Base-by-base conservation (phyloP, 2,329 filamentous ascomycete genomes). In the Fonsecaea pedrosoi region DNA sequence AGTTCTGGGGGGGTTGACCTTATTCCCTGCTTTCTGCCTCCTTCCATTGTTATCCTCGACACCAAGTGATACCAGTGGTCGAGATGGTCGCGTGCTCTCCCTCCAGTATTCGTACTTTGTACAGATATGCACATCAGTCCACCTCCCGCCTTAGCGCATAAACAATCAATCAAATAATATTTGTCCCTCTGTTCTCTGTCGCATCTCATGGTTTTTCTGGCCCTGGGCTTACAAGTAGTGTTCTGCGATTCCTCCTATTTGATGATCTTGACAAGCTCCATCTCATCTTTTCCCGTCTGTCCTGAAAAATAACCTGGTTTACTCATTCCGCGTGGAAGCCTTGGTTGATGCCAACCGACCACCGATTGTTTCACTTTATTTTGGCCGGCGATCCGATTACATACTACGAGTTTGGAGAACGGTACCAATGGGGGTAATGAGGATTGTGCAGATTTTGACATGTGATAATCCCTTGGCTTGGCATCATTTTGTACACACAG, bases 391-490 rank as follows among this genome's bases (percentile, higher is more conserved):
- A 48, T 42, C 40, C 42, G n/a, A 48, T 48, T 25, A 48, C 42
- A 48, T 25, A 48, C 18, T 25, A 4, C 45, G 25, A 50, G 4
- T 50, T 25, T 12, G 45, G 45, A 50, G 18, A 12, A 25, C 42
- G 15, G 42, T 8, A 25, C 25, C 25, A 25, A 25, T 25, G 25
- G 25, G 25, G 25, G 25, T 25, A 25, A 25, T 21, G 25, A 25
- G 18, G 18, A 25, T 25, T 25, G 45, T 50, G n/a, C 45, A 25
- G 35, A 1, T 50, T 64, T 54, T 59, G 61, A 62, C 64, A 66
- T 66, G 64, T 66, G 64, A 62, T 59, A 66, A 54, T 66, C 45
- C 4, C 21, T 0, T 18, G 8, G 18, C 45, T 50, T 50, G 45
- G 45, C 45, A 50, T 50, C 18, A 25, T 50, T 50, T 50, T 25